These are phyloP conservation scores for Potentilla sterilis DNA, from an alignment of 306 rosid species.

Conservation along the genomic window DNA sequence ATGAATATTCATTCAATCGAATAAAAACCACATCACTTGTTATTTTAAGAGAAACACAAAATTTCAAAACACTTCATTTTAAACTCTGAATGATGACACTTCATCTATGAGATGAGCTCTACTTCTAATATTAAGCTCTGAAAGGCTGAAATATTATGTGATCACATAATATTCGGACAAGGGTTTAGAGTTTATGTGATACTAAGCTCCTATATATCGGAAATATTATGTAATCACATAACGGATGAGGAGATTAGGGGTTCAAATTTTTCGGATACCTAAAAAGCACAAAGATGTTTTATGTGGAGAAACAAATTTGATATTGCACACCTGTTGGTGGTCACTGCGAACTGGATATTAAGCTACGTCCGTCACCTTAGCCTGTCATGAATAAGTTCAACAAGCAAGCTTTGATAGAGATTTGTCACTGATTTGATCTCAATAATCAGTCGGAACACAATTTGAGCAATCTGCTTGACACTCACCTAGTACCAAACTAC, in stretches of 20 bases:
- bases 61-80: neutral
- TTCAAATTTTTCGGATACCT: neutral
- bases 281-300: too few relatives aligned
- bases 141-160: neutral
- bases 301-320: neutral
- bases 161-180: too few relatives aligned
- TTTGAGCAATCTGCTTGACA: slow-evolving; percentile 9
- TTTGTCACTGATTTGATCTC: slow-evolving; percentile 10
- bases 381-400: neutral
- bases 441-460: neutral
- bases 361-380: too few relatives aligned
- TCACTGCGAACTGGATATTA: neutral
- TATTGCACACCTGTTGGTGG: neutral
- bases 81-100: neutral
- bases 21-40: neutral
- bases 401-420: neutral
- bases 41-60: neutral
- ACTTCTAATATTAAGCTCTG: neutral
- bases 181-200: too few relatives aligned
- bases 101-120: neutral
- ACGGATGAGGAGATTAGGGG: too few relatives aligned
- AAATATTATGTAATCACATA: too few relatives aligned
- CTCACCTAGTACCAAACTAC: slow-evolving; percentile 12
- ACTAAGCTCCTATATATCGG: too few relatives aligned
- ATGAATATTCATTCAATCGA: too few relatives aligned